Evolutionary conservation across 2,329 filamentous ascomycete species (phyloP), one percentile per base, ranked within the genome.

Genomic region (Trichophaea hybrida): DNA sequence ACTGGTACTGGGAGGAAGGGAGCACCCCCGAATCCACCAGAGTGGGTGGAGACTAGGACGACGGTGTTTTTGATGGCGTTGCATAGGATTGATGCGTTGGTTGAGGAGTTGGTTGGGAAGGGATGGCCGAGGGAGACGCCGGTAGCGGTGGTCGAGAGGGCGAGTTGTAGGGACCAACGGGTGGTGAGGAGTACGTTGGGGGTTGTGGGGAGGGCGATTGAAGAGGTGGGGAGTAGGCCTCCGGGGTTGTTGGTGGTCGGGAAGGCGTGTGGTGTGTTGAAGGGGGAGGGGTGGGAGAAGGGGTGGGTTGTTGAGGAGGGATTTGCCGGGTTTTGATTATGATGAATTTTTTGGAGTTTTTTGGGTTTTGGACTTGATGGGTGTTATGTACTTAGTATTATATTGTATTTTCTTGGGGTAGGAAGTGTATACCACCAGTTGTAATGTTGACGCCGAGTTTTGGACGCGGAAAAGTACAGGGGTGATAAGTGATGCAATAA

Each of bases 61-160:
- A 86, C 93, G 0, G 86, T 98, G 3, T 95, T 97, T 66, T 75
- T 98, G 52, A 98, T 98, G 93, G 88, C 88, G 3, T 74, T 98
- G 64, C 93, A 98, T 73, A 80, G 93, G 55, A 82, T 98, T 13
- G 75, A 74, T 2, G 85, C 82, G 0, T 75, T 98, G 1, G 79
- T 96, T 0, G 76, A 77, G 5, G 86, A 86, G 68, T 74, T 98
- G 61, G 70, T 74, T 55, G 71, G 69, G 2, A 68, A 71, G 10
- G 60, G 57, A 1, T 96, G 88, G 83, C 91, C 91, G 0, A 73
- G 72, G 37, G 73, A 75, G n/a, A 93, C 89, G 0, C 89, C 91
- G 0, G 96, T 91, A 69, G 90, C 91, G 0, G 90, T 98, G 8
- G 80, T 98, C 58, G 93, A 98, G 73, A 80, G 93, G 38, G 93